Conservation (phyloP, 2,329 filamentous ascomycete genomes). For the Fusarium succisae region DNA sequence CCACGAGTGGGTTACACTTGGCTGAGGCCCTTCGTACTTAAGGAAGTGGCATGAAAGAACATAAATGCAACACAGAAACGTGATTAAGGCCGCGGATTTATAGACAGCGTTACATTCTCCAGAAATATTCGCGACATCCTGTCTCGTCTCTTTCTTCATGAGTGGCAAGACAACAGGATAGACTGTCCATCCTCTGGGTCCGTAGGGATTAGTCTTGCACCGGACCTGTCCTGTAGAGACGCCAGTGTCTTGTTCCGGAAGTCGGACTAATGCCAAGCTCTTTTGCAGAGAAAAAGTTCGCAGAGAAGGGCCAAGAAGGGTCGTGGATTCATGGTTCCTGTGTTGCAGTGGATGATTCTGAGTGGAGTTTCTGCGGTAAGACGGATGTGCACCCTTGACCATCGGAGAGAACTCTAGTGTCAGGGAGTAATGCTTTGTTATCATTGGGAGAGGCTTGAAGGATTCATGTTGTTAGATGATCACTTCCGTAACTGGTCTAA, state of each 20-base stretch:
- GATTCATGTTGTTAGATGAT: constrained; percentile 1
- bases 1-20: background rate
- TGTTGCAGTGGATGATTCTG: background rate
- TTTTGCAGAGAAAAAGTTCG: background rate
- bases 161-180: constrained; percentile 10
- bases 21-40: background rate
- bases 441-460: background rate
- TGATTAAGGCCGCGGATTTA: constrained; percentile 14
- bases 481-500: constrained; percentile 1
- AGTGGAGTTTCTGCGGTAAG: constrained; percentile 17
- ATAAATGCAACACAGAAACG: background rate
- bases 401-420: background rate
- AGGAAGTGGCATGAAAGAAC: background rate
- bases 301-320: background rate
- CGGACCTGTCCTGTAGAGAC: background rate
- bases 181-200: background rate
- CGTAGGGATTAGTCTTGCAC: background rate
- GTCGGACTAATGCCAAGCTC: constrained; percentile 29
- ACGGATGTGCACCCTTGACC: constrained; percentile 8
- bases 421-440: background rate
- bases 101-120: constrained; percentile 17
- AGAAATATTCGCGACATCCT: background rate
- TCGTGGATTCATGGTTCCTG: background rate
- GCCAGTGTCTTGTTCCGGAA: constrained; percentile 11
- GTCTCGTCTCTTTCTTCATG: background rate